Percentiles rank a stretch among this genome's conserved stretches.
Evolutionary conservation across 441 rosid genomes (phyloP).

Genomic region (Populus hybrid): DNA sequence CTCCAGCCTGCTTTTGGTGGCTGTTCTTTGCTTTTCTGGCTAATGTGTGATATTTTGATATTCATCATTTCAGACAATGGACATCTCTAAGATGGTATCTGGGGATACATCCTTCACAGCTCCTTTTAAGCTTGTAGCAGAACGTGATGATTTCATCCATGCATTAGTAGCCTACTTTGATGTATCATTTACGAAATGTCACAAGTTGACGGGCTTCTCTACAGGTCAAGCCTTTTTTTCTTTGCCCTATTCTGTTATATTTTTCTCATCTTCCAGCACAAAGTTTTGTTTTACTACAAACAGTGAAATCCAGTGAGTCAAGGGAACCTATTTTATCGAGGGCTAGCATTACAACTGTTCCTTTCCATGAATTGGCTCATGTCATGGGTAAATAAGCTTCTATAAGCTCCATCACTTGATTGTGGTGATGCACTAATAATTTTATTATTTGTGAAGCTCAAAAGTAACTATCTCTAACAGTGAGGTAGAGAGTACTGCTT

Average conservation of each 20-base stretch:
- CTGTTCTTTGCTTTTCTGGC: conserved; percentile 7
- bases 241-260: background rate
- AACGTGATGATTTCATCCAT: conserved; percentile 91
- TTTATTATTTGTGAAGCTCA: background rate
- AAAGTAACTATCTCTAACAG: background rate
- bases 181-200: conserved; percentile 93
- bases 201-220: conserved; percentile 89
- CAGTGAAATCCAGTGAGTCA: background rate
- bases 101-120: conserved; percentile 98
- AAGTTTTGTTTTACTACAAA: background rate
- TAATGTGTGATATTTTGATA: conserved; percentile 13
- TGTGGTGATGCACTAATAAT: no score
- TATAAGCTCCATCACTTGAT: background rate
- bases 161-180: conserved; percentile 96
- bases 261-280: no score
- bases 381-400: background rate
- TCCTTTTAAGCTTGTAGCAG: conserved; percentile 90
- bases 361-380: background rate
- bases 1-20: background rate
- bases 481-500: background rate
- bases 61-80: conserved; percentile 67
- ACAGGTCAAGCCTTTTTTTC: conserved; percentile 50
- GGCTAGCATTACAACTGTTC: background rate
- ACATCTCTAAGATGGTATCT: conserved; percentile 87
- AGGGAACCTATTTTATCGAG: background rate